Base-by-base conservation (phyloP, 495 filamentous ascomycete genomes). In the Antarctomyces pellizariae region DNA sequence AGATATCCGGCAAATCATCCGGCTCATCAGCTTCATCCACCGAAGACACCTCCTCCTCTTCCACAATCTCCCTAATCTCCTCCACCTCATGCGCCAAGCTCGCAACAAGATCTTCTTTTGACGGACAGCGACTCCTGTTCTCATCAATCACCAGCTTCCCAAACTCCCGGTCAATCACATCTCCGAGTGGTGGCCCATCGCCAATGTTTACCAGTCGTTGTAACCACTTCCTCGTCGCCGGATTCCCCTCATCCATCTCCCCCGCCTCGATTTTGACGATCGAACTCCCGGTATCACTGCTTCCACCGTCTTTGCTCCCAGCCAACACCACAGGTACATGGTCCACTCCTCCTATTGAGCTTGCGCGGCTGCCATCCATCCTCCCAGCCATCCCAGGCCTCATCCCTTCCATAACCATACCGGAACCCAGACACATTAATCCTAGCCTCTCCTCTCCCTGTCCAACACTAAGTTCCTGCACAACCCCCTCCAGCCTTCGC, bases 141-240 rank as follows among this genome's bases (percentile, higher is more conserved):
- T 89, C 75, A 33, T 76, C 78, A 24, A 92, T 60, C 1, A 90
- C 74, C 37, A 95, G 44, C 26, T 80, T 57, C 18, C 84, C 84
- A 38, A 89, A 71, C 33, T 76, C 65, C 36, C 65, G 62, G 23
- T 69, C 61, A 10, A 75, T 52, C 17, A 53, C 55, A 9, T 46
- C 43, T 3, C 42, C 33, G 4, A 36, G 41, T 10, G 36, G 39
- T n/a, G 36, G 36, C 27, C 53, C 34, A 28, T 41, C 15, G 28
- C 26, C 24, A 32, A 31, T 5, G 35, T 36, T 13, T 28, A 32
- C 28, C 19, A 18, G 23, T 31, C 29, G 33, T 38, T 17, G 23
- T 25, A 47, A 36, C 30, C 46, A 44, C 7, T 38, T 21, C 15
- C 36, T 31, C 28, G 21, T 19, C 7, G 41, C 32, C 11, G 34